These are phyloP conservation scores for Silene coronaria DNA, from an alignment of 179 eudicot genomes.

Conservation along the genomic window DNA sequence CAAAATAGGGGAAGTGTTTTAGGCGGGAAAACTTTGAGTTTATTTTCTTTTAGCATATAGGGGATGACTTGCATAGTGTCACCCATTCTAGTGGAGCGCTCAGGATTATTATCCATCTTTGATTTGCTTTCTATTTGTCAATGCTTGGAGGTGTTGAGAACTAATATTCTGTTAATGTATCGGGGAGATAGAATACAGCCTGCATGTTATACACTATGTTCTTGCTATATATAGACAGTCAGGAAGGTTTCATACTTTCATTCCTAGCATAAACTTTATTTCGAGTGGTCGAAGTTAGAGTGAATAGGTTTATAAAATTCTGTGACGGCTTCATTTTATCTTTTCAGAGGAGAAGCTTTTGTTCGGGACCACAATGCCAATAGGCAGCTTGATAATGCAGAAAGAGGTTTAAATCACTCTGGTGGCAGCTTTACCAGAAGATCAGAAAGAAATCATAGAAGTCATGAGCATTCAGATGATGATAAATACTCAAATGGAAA, in stretches of 20 bases:
- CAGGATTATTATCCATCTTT: not conserved
- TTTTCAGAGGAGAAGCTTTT: constrained; percentile 24
- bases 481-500: constrained; percentile 16
- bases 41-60: no score
- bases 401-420: constrained; percentile 19
- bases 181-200: not conserved
- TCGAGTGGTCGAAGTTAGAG: not conserved
- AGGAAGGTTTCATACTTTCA: not conserved
- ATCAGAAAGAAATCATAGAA: constrained; percentile 24
- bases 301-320: not conserved
- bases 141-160: constrained; percentile 1
- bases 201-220: not conserved
- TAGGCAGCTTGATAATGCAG: constrained; percentile 13
- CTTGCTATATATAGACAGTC: not conserved
- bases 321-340: not conserved
- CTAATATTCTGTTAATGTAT: not conserved
- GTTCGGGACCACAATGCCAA: constrained; percentile 13
- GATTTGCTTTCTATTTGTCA: not conserved
- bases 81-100: not conserved
- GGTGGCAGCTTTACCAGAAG: constrained; percentile 21
- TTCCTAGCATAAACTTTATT: not conserved
- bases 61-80: not conserved
- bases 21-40: no score
- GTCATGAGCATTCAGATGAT: constrained; percentile 21
- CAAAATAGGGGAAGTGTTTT: no score